A percentile compares a stretch with the other conserved stretches of the same genome.
phyloP scores from a whole-genome alignment of 1,284 basidiomycete species.

The Cutaneotrichosporon cyanovorans region DNA sequence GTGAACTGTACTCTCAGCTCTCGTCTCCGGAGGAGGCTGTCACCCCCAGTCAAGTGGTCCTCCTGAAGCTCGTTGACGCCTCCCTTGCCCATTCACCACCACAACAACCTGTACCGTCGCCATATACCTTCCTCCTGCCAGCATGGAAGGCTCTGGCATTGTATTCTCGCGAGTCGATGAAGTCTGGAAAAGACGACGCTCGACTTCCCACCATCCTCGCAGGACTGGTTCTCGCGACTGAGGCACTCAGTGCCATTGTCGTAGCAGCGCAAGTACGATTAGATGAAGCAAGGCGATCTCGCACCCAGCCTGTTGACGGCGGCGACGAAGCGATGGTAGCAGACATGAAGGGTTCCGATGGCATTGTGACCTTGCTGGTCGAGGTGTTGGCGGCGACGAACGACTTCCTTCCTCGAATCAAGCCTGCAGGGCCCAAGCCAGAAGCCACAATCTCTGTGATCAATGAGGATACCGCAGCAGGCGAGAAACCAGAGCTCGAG shows the following conservation, averaged over 20 bases:
- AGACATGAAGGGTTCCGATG: constrained; percentile 20
- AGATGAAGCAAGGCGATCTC: background rate
- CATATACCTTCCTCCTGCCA: constrained; percentile 20
- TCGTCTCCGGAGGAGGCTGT: constrained; percentile 56
- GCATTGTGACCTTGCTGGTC: constrained; percentile 55
- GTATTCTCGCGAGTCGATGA: constrained; percentile 26
- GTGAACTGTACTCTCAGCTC: constrained; percentile 3
- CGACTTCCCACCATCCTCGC: constrained; percentile 58
- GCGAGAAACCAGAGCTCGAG: constrained; percentile 49
- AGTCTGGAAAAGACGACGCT: constrained; percentile 31
- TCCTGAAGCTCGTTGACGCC: constrained; percentile 79
- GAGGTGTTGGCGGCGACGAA: constrained; percentile 63
- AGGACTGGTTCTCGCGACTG: constrained; percentile 65
- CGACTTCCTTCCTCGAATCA: constrained; percentile 67
- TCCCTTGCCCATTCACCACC: constrained; percentile 49
- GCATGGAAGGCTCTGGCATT: constrained; percentile 16
- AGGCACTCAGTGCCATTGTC: constrained; percentile 44
- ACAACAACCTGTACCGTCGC: background rate
- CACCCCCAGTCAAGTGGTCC: constrained; percentile 68
- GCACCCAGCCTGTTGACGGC: background rate
- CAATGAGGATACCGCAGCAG: background rate
- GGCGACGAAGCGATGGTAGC: constrained; percentile 25
- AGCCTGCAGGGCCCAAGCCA: constrained; percentile 19
- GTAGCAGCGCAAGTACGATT: constrained; percentile 46
- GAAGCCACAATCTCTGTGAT: constrained; percentile 22